A percentile compares a stretch with the other conserved stretches of the same genome.
Conservation (phyloP, 2,329 filamentous ascomycete genomes). For the Beauveria sp. region DNA sequence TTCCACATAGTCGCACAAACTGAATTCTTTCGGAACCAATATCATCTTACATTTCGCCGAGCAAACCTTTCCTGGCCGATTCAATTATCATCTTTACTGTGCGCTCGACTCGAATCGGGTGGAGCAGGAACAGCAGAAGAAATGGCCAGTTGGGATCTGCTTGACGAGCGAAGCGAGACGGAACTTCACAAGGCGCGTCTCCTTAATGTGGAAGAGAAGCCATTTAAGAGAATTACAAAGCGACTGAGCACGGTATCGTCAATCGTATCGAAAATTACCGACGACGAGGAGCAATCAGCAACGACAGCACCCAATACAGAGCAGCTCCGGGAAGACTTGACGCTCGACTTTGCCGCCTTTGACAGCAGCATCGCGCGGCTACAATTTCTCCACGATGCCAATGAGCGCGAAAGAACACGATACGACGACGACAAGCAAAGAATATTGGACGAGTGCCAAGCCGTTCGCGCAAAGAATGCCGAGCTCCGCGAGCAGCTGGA, state of each 20-base stretch:
- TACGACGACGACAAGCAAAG: constrained; percentile 74
- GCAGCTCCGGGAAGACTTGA: constrained; percentile 74
- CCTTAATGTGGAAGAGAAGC: constrained; percentile 83
- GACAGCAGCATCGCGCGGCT: constrained; percentile 81
- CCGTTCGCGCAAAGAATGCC: constrained; percentile 67
- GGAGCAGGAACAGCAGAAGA: not conserved
- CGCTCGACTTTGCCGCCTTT: constrained; percentile 82
- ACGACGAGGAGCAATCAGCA: constrained; percentile 20
- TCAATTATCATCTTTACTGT: not conserved
- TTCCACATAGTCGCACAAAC: too few relatives aligned
- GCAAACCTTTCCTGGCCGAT: not conserved
- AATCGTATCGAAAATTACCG: constrained; percentile 37
- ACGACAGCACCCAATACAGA: constrained; percentile 45
- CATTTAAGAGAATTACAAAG: constrained; percentile 82
- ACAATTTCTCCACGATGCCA: constrained; percentile 78
- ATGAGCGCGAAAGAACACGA: constrained; percentile 72
- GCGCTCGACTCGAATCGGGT: not conserved
- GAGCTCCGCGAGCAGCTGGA: constrained; percentile 68
- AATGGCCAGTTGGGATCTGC: constrained; percentile 52
- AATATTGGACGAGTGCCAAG: constrained; percentile 71
- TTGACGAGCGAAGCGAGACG: constrained; percentile 71
- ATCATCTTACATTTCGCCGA: too few relatives aligned
- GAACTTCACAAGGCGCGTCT: constrained; percentile 83
- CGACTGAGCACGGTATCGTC: constrained; percentile 64
- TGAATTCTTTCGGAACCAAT: too few relatives aligned